These are phyloP conservation scores for Xanthoceras sorbifolium DNA, from an alignment of 345 rosid species.

Conservation along the genomic window DNA sequence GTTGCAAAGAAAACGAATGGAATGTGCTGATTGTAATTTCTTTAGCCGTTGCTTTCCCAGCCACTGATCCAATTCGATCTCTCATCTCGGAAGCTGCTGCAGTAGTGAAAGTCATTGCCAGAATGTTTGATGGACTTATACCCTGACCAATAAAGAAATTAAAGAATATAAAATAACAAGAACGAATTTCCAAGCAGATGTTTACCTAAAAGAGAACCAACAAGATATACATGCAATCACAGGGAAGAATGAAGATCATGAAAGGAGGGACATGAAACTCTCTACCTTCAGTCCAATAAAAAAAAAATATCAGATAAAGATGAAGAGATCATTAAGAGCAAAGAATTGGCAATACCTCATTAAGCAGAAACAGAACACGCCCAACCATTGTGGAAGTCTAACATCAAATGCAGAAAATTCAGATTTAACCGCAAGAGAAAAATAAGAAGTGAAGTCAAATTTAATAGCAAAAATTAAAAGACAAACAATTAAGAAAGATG, in stretches of 20 bases:
- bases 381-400: slow-evolving; percentile 99
- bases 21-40: slow-evolving; percentile 88
- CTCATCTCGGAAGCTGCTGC: slow-evolving; percentile 97
- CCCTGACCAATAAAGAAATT: slow-evolving; percentile 51
- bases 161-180: background rate
- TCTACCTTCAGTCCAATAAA: background rate
- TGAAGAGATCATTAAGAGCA: slow-evolving; percentile 12
- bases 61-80: slow-evolving; percentile 71
- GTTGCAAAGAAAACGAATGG: slow-evolving; percentile 91
- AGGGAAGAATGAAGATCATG: background rate
- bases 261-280: background rate
- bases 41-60: slow-evolving; percentile 82
- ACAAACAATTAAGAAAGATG: background rate
- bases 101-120: slow-evolving; percentile 98
- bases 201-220: background rate
- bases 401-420: slow-evolving; percentile 28
- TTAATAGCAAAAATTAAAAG: background rate
- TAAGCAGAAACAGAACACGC: slow-evolving; percentile 72
- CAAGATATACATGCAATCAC: slow-evolving; percentile 2
- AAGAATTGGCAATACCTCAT: slow-evolving; percentile 53
- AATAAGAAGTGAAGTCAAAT: slow-evolving; percentile 13
- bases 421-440: slow-evolving; percentile 13
- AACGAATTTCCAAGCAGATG: slow-evolving; percentile 13
- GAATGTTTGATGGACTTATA: slow-evolving; percentile 71
- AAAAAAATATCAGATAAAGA: background rate